Evolutionary conservation across 2,329 filamentous ascomycete genomes (phyloP).

Genomic region (Lecanicillium sp.): DNA sequence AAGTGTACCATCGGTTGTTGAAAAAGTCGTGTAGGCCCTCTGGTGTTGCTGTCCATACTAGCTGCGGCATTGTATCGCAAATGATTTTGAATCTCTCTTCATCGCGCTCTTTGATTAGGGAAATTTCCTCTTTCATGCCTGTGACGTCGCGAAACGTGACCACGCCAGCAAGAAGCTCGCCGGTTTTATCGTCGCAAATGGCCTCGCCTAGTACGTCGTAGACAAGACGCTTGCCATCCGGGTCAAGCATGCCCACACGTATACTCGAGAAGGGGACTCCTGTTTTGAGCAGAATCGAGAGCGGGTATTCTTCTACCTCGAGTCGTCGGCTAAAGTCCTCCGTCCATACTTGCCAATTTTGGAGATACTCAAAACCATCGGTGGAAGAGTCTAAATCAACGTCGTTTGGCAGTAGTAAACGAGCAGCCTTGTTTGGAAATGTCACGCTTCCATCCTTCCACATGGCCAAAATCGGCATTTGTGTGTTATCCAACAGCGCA

Average conservation of each 20-base stretch:
- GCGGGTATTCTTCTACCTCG: slow-evolving; percentile 54
- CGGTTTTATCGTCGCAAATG: slow-evolving; percentile 56
- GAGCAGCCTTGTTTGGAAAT: slow-evolving; percentile 61
- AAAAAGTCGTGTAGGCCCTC: slow-evolving; percentile 65
- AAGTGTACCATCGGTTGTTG: slow-evolving; percentile 71
- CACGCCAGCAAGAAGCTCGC: slow-evolving; percentile 66
- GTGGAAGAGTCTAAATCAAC: slow-evolving; percentile 29
- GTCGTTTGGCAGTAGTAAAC: slow-evolving; percentile 38
- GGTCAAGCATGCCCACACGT: slow-evolving; percentile 55
- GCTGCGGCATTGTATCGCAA: slow-evolving; percentile 63
- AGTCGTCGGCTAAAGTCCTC: slow-evolving; percentile 57
- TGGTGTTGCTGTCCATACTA: slow-evolving; percentile 66
- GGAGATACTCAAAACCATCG: slow-evolving; percentile 48
- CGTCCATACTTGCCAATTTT: slow-evolving; percentile 53
- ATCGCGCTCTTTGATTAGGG: slow-evolving; percentile 59
- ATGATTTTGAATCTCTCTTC: slow-evolving; percentile 69
- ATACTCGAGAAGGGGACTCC: slow-evolving; percentile 49
- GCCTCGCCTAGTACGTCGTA: slow-evolving; percentile 62
- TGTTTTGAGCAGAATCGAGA: slow-evolving; percentile 54
- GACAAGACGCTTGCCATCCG: slow-evolving; percentile 41
- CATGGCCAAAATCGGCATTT: slow-evolving; percentile 68
- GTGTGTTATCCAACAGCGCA: slow-evolving; percentile 65
- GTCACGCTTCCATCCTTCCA: slow-evolving; percentile 72
- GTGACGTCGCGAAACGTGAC: slow-evolving; percentile 68
- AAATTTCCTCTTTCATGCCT: slow-evolving; percentile 58